A percentile compares a stretch with the other conserved stretches of the same genome.
Evolutionary conservation across 345 rosid species (phyloP).

Genomic region (Trapa incisa): DNA sequence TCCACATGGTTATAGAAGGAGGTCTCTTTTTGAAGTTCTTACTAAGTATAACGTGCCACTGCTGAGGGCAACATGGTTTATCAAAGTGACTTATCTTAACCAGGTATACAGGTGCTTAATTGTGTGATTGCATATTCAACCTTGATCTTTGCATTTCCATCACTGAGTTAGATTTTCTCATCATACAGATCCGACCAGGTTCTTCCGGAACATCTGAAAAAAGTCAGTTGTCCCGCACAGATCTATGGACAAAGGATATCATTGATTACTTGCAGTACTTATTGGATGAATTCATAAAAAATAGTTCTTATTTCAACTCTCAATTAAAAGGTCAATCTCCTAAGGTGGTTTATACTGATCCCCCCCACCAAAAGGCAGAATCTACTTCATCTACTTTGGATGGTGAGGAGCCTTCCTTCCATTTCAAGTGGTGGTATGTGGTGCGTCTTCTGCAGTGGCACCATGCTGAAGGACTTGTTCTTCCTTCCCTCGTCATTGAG

Average conservation of each 20-base stretch:
- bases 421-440: slow-evolving; percentile 91
- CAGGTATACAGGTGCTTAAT: slow-evolving; percentile 43
- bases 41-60: slow-evolving; percentile 88
- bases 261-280: slow-evolving; percentile 77
- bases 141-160: neutral
- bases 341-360: slow-evolving; percentile 56
- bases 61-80: slow-evolving; percentile 93
- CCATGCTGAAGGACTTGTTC: slow-evolving; percentile 78
- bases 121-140: slow-evolving; percentile 5
- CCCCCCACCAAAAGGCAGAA: slow-evolving; percentile 44
- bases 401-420: slow-evolving; percentile 74
- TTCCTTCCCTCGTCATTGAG: slow-evolving; percentile 80
- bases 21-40: slow-evolving; percentile 75
- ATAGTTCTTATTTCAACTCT: slow-evolving; percentile 48
- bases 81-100: slow-evolving; percentile 90
- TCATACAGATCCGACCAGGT: slow-evolving; percentile 65
- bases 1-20: slow-evolving; percentile 71
- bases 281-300: slow-evolving; percentile 62
- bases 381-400: slow-evolving; percentile 38
- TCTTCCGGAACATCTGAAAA: slow-evolving; percentile 55
- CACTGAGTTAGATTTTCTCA: neutral
- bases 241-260: slow-evolving; percentile 94
- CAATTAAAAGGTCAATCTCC: slow-evolving; percentile 53
- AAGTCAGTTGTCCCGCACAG: slow-evolving; percentile 55
- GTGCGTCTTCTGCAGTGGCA: slow-evolving; percentile 93